phyloP scores from a whole-genome alignment of 164 flowering plant species.

The Sextonia rubra region DNA sequence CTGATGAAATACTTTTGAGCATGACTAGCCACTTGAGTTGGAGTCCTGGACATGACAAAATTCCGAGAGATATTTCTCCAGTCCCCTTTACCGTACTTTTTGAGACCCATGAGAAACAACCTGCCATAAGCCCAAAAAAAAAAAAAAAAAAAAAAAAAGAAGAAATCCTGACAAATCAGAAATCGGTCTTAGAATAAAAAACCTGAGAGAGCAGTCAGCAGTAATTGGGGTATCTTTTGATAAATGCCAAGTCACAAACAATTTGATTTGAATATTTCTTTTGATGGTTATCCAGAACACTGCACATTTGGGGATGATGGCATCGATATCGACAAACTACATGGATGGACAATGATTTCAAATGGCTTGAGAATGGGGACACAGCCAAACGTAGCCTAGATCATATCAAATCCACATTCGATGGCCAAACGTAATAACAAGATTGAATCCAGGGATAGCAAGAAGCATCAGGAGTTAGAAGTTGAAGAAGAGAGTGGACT shows the following conservation, averaged over 20 bases:
- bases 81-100: slow-evolving; percentile 79
- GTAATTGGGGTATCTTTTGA: background rate
- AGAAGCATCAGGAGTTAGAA: too few relatives aligned
- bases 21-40: slow-evolving; percentile 85
- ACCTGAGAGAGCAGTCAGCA: background rate
- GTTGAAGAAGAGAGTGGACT: background rate
- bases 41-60: slow-evolving; percentile 62
- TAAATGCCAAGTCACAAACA: background rate
- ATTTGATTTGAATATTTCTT: background rate
- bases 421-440: too few relatives aligned
- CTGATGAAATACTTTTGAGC: slow-evolving; percentile 77
- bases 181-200: background rate
- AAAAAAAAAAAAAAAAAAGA: too few relatives aligned
- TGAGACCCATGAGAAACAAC: slow-evolving; percentile 69
- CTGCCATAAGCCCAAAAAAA: slow-evolving; percentile 29
- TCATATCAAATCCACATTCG: too few relatives aligned
- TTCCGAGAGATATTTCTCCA: slow-evolving; percentile 82
- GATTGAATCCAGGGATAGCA: too few relatives aligned
- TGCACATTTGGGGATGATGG: too few relatives aligned
- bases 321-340: too few relatives aligned
- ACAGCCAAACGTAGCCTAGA: background rate
- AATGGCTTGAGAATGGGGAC: too few relatives aligned
- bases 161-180: background rate
- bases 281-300: background rate
- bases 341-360: too few relatives aligned